Percentiles rank a stretch among this genome's conserved stretches.
These are phyloP conservation scores for Colletotrichum paranaense DNA, from an alignment of 2,329 filamentous ascomycete species.

Conservation along the genomic window DNA sequence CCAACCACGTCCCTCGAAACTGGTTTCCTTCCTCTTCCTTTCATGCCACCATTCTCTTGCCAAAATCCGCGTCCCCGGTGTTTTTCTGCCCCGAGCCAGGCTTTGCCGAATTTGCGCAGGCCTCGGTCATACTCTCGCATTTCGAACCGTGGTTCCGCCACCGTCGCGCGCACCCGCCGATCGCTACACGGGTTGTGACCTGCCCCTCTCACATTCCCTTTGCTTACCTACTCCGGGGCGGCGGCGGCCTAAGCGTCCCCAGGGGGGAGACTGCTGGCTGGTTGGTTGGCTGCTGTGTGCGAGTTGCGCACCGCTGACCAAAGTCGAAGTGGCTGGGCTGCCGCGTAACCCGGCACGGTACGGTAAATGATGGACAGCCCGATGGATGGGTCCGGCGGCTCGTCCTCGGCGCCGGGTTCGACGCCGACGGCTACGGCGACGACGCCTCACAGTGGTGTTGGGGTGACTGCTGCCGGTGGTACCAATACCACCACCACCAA, in stretches of 20 bases:
- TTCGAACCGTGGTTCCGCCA: not conserved
- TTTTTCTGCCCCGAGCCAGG: not conserved
- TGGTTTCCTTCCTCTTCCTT: conserved; percentile 25
- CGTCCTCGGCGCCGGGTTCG: conserved; percentile 30
- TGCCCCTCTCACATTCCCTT: not conserved
- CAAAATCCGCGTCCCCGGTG: not conserved
- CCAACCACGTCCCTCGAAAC: conserved; percentile 24
- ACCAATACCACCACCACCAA: not conserved
- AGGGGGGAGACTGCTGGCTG: not conserved
- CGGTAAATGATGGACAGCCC: conserved; percentile 27
- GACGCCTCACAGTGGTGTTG: conserved; percentile 2
- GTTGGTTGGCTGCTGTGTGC: not conserved
- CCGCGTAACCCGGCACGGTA: too few relatives aligned
- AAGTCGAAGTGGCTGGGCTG: too few relatives aligned
- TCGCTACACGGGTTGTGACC: not conserved
- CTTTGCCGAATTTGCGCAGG: not conserved
- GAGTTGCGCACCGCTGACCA: too few relatives aligned
- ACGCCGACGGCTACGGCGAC: conserved; percentile 30
- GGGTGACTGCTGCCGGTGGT: not conserved
- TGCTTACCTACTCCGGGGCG: not conserved
- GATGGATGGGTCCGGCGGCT: conserved; percentile 33
- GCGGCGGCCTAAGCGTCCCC: not conserved
- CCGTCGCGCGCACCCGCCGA: too few relatives aligned
- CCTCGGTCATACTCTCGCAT: not conserved
- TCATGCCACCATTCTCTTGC: not conserved